Evolutionary conservation across 768 basidiomycete genomes (phyloP), one percentile per base, ranked within the genome.

Genomic region (Termitomyces sp.): DNA sequence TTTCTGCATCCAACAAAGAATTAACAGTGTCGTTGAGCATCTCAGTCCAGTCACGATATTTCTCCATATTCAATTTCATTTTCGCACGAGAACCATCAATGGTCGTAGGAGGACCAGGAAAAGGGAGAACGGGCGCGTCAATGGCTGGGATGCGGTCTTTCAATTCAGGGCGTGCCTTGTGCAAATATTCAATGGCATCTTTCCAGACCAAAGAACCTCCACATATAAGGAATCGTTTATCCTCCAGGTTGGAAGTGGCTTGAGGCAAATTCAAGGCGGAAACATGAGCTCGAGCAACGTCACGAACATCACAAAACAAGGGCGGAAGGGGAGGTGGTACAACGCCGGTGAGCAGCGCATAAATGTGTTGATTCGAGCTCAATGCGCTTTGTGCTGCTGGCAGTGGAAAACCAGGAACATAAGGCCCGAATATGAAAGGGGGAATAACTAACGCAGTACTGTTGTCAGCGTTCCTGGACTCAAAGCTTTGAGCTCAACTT

Each of bases 341-440:
- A 16, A 19, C 51, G 23, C 67, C 67, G 4, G 64, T 58, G 14
- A 73, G 57, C 19, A 70, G 62, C 23, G 64, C 56, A 58, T 69
- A 71, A 14, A 73, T 57, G 45, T 59, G 59, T 45, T 56, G 40
- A 54, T 65, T 68, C n/a, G 71, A 69, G 16, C 64, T 63, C 10
- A 73, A 53, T 5, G 56, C 60, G 54, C 61, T 62, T n/a, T 58
- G 47, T 6, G 51, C 54, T 2, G 47, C 50, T 2, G 65, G 61
- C 34, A 59, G 19, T 27, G 63, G 61, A 43, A 68, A 68, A 48
- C 62, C 57, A 11, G 51, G 42, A 3, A 65, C 66, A 40, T 70
- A 69, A 7, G 73, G 70, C 3, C 74, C 75, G 53, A 66, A 72
- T 49, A 74, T 57, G 58, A 68, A 71, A 1, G 73, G 61, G 2